phyloP scores from a whole-genome alignment of 1,284 basidiomycete genomes.

The Malassezia dermatis region DNA sequence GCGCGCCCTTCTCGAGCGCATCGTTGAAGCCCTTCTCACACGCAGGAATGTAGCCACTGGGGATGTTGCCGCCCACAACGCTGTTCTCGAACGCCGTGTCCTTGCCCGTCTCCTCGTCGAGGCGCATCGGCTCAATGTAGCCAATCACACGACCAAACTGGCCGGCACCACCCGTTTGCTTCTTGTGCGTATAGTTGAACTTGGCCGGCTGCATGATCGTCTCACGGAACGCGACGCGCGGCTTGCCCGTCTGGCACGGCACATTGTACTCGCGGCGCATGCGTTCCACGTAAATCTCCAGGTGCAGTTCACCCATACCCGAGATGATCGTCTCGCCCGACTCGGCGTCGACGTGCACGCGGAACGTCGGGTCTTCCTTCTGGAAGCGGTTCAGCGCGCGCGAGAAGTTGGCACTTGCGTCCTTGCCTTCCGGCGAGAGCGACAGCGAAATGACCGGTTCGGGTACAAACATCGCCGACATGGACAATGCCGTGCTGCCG shows the following conservation, averaged over 20 bases:
- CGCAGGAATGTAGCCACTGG: conserved; percentile 81
- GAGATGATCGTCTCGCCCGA: conserved; percentile 99
- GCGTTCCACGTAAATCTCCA: conserved; percentile 98
- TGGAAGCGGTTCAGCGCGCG: conserved; percentile 94
- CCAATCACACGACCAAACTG: conserved; percentile 92
- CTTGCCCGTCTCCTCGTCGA: conserved; percentile 67
- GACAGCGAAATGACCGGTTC: conserved; percentile 95
- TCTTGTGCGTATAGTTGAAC: conserved; percentile 94
- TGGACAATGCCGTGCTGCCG: conserved; percentile 41
- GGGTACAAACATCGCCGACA: conserved; percentile 95
- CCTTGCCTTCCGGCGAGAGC: conserved; percentile 79
- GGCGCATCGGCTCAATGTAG: conserved; percentile 76
- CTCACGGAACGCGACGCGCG: conserved; percentile 92
- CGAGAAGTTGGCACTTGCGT: conserved; percentile 74
- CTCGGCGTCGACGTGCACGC: conserved; percentile 85
- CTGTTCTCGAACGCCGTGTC: conserved; percentile 78
- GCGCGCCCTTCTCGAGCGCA: conserved; percentile 77
- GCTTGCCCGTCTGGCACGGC: conserved; percentile 85
- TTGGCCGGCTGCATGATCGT: conserved; percentile 71
- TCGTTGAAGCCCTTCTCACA: conserved; percentile 96
- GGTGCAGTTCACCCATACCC: conserved; percentile 97
- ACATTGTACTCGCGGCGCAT: conserved; percentile 98
- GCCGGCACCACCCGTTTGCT: conserved; percentile 93
- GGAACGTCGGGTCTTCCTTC: conserved; percentile 98
- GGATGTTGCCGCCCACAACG: conserved; percentile 86